These are phyloP conservation scores for Chlorella sp. DNA, from an alignment of 139 green algal species.

Conservation along the genomic window DNA sequence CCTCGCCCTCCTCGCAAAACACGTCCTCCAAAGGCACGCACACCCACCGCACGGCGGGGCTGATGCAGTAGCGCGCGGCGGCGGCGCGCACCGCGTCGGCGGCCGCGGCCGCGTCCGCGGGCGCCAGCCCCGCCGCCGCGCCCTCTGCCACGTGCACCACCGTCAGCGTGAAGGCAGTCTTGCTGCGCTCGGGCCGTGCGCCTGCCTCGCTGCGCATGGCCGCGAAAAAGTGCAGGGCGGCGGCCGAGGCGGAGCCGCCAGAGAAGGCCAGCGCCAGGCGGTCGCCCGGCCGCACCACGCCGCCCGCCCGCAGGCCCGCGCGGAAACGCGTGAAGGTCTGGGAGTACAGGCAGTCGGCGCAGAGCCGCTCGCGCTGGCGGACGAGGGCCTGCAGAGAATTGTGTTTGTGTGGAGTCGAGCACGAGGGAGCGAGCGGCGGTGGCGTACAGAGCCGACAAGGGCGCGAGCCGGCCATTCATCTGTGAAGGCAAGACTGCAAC, in stretches of 20 bases:
- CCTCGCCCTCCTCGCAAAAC: slow-evolving; percentile 11
- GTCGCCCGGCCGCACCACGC: slow-evolving; percentile 50
- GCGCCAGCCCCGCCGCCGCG: not conserved
- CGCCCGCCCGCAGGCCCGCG: too few species aligned
- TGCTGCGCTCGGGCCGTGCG: slow-evolving; percentile 48
- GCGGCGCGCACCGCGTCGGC: not conserved
- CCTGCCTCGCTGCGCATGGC: slow-evolving; percentile 43
- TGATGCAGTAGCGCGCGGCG: slow-evolving; percentile 1
- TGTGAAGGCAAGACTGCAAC: too few species aligned
- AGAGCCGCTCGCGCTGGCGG: too few species aligned
- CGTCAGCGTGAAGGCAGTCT: slow-evolving; percentile 46
- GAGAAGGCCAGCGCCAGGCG: slow-evolving; percentile 60
- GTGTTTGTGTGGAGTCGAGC: too few species aligned
- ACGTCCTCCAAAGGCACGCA: slow-evolving; percentile 45
- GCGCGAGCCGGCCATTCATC: too few species aligned
- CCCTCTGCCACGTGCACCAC: slow-evolving; percentile 56
- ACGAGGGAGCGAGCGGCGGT: too few species aligned
- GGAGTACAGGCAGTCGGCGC: too few species aligned
- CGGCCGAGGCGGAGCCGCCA: slow-evolving; percentile 47
- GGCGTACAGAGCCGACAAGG: too few species aligned
- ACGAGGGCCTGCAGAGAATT: too few species aligned
- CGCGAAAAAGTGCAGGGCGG: slow-evolving; percentile 50
- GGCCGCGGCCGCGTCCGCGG: not conserved
- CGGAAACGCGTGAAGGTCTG: too few species aligned
- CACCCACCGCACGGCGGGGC: slow-evolving; percentile 17